These are phyloP conservation scores for Cladosporium cucumerinum DNA, from an alignment of 2,329 filamentous ascomycete genomes.

Conservation along the genomic window DNA sequence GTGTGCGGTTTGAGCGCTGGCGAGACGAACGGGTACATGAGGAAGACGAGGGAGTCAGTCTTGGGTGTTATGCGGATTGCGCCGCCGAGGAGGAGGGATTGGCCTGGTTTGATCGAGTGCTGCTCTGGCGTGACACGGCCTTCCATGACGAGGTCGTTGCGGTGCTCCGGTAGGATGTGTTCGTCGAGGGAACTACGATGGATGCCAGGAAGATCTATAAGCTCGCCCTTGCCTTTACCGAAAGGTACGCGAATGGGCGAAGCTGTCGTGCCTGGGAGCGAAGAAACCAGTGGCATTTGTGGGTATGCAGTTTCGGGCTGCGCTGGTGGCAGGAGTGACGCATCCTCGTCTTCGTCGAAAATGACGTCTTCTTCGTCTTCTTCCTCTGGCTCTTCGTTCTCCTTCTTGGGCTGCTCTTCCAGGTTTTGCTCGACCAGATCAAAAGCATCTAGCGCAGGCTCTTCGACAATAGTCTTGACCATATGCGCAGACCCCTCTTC, in stretches of 20 bases:
- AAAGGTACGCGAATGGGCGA: constrained; percentile 93
- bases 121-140: constrained; percentile 71
- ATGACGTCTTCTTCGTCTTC: constrained; percentile 22
- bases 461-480: neutral
- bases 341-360: constrained; percentile 27
- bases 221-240: constrained; percentile 78
- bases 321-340: constrained; percentile 67
- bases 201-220: constrained; percentile 89
- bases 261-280: constrained; percentile 87
- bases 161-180: constrained; percentile 65
- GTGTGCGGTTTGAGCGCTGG: constrained; percentile 63
- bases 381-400: neutral
- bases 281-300: constrained; percentile 79
- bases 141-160: constrained; percentile 72
- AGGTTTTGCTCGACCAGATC: constrained; percentile 13
- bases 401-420: neutral
- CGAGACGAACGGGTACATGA: constrained; percentile 85
- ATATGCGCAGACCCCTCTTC: neutral
- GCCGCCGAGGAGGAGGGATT: constrained; percentile 76
- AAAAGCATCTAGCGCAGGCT: constrained; percentile 5
- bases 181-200: constrained; percentile 69
- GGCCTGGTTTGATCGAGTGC: constrained; percentile 66
- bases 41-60: constrained; percentile 60
- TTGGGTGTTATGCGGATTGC: constrained; percentile 82
- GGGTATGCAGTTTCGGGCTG: constrained; percentile 73